Conservation (phyloP, 345 rosid species). For the Psidium guajava region DNA sequence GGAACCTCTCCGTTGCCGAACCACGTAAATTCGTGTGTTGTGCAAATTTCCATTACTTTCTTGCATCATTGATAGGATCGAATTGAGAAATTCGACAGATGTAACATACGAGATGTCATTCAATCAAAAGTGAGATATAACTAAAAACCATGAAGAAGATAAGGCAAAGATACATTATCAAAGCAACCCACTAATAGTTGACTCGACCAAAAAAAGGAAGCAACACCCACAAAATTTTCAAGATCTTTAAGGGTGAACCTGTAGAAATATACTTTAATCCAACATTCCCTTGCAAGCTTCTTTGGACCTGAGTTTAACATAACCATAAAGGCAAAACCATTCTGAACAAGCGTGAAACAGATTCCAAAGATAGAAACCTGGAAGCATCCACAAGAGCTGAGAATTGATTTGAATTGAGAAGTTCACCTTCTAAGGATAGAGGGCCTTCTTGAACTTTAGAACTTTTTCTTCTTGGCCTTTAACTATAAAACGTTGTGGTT, state of each 20-base stretch:
- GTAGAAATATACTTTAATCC: neutral
- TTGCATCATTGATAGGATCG: no score
- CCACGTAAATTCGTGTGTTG: no score
- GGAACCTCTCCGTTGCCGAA: no score
- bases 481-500: no score
- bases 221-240: neutral
- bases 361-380: conserved; percentile 16
- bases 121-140: neutral
- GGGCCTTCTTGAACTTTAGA: neutral
- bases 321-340: neutral
- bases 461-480: no score
- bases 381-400: conserved; percentile 31
- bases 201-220: neutral
- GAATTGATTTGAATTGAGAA: conserved; percentile 19
- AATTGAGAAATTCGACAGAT: no score
- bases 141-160: neutral
- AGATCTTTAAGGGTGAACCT: neutral
- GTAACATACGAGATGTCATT: neutral
- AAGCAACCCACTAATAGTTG: neutral
- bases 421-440: conserved; percentile 3
- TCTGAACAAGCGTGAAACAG: neutral
- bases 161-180: neutral
- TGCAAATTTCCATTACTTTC: no score
- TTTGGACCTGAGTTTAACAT: neutral
- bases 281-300: neutral